Evolutionary conservation across 2,329 filamentous ascomycete genomes (phyloP).

Genomic region (Fusarium redolens): DNA sequence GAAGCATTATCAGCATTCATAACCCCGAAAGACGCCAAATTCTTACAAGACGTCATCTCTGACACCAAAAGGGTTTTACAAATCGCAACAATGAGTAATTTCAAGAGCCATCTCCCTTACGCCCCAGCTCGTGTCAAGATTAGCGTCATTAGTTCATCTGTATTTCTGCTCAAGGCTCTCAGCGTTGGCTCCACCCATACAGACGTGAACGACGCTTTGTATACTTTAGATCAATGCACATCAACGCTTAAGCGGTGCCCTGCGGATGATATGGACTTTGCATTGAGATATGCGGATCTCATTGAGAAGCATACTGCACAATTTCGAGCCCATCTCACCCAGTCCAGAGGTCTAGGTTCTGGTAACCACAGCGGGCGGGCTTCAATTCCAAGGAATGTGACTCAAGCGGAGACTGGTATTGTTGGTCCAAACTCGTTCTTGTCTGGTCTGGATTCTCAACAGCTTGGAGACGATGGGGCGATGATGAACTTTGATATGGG

Average conservation of each 20-base stretch:
- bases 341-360: not conserved
- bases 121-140: constrained; percentile 33
- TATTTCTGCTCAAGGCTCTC: constrained; percentile 39
- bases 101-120: constrained; percentile 21
- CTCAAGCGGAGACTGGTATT: not conserved
- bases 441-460: not conserved
- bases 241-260: constrained; percentile 17
- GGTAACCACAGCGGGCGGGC: not conserved
- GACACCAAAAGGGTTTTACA: constrained; percentile 30
- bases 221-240: constrained; percentile 31
- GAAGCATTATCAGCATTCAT: constrained; percentile 29
- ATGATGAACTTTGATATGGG: constrained; percentile 9
- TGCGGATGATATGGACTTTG: constrained; percentile 42
- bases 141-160: constrained; percentile 37
- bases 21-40: constrained; percentile 28
- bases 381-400: not conserved
- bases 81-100: constrained; percentile 28
- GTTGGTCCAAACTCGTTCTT: not conserved
- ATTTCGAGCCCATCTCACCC: constrained; percentile 25
- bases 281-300: constrained; percentile 37
- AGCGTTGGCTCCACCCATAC: constrained; percentile 29
- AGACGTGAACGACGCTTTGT: constrained; percentile 25
- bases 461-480: not conserved
- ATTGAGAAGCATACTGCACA: constrained; percentile 37
- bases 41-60: constrained; percentile 35